These are phyloP conservation scores for Lentinula novae-zelandiae DNA, from an alignment of 1,284 basidiomycete species.

Conservation along the genomic window DNA sequence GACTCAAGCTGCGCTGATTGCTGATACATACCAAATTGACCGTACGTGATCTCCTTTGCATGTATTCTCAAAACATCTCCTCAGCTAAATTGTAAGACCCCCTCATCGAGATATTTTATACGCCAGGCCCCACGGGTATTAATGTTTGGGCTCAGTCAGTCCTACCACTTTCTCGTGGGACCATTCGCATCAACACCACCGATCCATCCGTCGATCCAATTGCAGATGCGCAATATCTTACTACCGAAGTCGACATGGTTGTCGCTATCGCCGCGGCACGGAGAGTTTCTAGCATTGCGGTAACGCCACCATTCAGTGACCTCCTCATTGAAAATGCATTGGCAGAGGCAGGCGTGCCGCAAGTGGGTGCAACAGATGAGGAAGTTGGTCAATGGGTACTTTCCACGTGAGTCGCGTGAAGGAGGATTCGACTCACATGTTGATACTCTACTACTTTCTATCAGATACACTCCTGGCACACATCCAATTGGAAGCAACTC, in stretches of 20 bases:
- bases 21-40: constrained; percentile 5
- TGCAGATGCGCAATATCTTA: constrained; percentile 14
- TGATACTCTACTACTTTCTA: background rate
- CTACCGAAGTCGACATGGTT: constrained; percentile 12
- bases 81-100: constrained; percentile 8
- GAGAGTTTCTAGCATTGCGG: constrained; percentile 10
- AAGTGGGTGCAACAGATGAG: background rate
- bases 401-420: background rate
- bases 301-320: constrained; percentile 17
- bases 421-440: background rate
- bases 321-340: constrained; percentile 4
- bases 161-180: constrained; percentile 13
- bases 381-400: constrained; percentile 1
- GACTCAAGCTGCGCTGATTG: background rate
- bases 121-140: constrained; percentile 1
- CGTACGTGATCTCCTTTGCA: background rate
- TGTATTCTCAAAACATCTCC: background rate
- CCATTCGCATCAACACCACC: constrained; percentile 17
- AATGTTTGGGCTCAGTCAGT: constrained; percentile 14
- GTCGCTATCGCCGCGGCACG: constrained; percentile 14
- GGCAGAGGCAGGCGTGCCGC: background rate
- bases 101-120: constrained; percentile 14
- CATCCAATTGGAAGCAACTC: constrained; percentile 7
- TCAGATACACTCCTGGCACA: constrained; percentile 1
- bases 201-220: constrained; percentile 14